Evolutionary conservation across 768 basidiomycete genomes (phyloP).

Genomic region (Mycena galericulata): DNA sequence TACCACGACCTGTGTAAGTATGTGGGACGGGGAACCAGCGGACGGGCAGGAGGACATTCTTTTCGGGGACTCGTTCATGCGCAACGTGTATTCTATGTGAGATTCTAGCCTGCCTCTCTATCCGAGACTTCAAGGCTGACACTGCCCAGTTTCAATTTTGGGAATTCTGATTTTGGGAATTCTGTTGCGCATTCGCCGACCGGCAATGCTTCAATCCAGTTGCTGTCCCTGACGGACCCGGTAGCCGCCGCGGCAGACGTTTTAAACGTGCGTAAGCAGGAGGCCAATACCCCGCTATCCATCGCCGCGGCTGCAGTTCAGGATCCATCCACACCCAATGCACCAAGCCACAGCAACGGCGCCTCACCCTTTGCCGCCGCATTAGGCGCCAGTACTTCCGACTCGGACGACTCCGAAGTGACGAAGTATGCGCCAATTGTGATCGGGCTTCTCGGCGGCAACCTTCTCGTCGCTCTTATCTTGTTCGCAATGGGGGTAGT

Average conservation of each 20-base stretch:
- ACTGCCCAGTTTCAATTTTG: background rate
- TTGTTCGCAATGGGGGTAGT: too few relatives aligned
- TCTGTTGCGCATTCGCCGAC: background rate
- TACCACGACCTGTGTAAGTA: background rate
- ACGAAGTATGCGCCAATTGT: too few relatives aligned
- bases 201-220: constrained; percentile 2
- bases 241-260: background rate
- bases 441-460: too few relatives aligned
- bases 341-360: too few relatives aligned
- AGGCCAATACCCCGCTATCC: background rate
- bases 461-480: too few relatives aligned
- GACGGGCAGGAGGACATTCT: background rate
- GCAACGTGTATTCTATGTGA: constrained; percentile 13
- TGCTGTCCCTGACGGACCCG: constrained; percentile 1
- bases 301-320: too few relatives aligned
- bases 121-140: too few relatives aligned
- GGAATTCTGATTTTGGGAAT: constrained; percentile 9
- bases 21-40: background rate
- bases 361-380: too few relatives aligned
- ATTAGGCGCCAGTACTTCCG: too few relatives aligned
- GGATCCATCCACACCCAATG: background rate
- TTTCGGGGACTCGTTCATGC: constrained; percentile 14
- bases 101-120: background rate
- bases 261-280: background rate
- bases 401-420: too few relatives aligned